Conservation (phyloP, 164 flowering plant species). For the Cinnamomum micranthum region DNA sequence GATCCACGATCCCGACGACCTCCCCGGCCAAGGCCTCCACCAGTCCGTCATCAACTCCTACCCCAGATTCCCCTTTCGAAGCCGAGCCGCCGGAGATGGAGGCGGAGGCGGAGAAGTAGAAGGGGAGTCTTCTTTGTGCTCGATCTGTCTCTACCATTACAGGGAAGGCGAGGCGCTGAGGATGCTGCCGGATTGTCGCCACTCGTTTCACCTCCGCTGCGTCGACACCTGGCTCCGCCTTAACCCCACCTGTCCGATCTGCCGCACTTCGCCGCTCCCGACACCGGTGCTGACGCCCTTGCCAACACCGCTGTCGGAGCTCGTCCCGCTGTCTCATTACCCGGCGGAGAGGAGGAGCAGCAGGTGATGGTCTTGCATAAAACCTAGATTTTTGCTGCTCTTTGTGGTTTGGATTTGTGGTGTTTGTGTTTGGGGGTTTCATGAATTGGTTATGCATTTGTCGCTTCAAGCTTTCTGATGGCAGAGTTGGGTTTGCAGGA, state of each 20-base stretch:
- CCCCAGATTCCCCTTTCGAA: constrained; percentile 38
- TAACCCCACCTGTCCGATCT: constrained; percentile 84
- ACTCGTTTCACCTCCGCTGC: constrained; percentile 66
- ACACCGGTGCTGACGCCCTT: constrained; percentile 93
- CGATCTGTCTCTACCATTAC: constrained; percentile 82
- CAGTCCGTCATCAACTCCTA: constrained; percentile 40
- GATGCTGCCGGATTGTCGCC: constrained; percentile 92
- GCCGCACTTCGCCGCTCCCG: constrained; percentile 89
- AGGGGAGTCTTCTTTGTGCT: constrained; percentile 33
- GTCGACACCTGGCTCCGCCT: constrained; percentile 84
- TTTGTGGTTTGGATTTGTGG: too few relatives aligned
- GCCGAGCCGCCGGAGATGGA: constrained; percentile 13
- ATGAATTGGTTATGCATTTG: too few relatives aligned
- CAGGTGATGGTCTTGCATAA: too few relatives aligned
- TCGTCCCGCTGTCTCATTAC: constrained; percentile 82
- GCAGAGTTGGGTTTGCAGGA: too few relatives aligned
- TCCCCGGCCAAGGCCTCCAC: constrained; percentile 34
- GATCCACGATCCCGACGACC: constrained; percentile 23
- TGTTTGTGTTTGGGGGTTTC: too few relatives aligned
- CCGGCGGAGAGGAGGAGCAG: constrained; percentile 41
- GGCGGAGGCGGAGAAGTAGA: neutral
- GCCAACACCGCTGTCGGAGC: constrained; percentile 82
- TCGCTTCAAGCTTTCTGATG: too few relatives aligned
- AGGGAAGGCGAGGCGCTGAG: constrained; percentile 80
- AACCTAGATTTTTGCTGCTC: too few relatives aligned